Evolutionary conservation across 2,329 filamentous ascomycete genomes (phyloP).

Genomic region (Cladophialophora exuberans): DNA sequence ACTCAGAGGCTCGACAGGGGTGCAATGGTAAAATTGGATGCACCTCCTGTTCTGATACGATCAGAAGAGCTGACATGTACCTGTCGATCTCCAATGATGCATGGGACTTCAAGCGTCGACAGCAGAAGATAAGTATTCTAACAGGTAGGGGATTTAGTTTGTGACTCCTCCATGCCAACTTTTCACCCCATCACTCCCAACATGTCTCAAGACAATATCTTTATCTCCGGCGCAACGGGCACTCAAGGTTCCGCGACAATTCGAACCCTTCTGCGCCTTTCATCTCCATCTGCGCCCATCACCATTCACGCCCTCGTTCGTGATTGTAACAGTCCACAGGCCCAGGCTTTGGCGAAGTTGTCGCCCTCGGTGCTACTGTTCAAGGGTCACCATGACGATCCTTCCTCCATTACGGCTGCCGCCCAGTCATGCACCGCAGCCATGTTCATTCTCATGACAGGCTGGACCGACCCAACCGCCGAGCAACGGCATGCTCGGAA

Average conservation of each 20-base stretch:
- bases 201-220: conserved; percentile 25
- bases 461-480: conserved; percentile 12
- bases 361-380: conserved; percentile 55
- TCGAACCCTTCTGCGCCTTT: conserved; percentile 30
- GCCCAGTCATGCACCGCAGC: conserved; percentile 3
- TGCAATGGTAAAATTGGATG: too few species aligned
- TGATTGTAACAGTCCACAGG: conserved; percentile 52
- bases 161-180: background rate
- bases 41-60: too few species aligned
- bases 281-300: conserved; percentile 34
- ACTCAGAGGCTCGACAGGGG: too few species aligned
- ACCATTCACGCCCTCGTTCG: conserved; percentile 62
- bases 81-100: too few species aligned
- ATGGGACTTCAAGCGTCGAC: too few species aligned
- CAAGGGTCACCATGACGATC: conserved; percentile 60
- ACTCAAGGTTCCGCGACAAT: conserved; percentile 43
- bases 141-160: too few species aligned
- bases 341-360: conserved; percentile 52
- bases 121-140: too few species aligned
- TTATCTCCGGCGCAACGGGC: conserved; percentile 43
- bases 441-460: conserved; percentile 16
- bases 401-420: conserved; percentile 5
- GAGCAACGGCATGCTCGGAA: conserved; percentile 15
- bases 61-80: too few species aligned
- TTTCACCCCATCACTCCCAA: background rate